Base-by-base conservation (phyloP, 768 basidiomycete genomes). In the Hypholoma fasciculare region DNA sequence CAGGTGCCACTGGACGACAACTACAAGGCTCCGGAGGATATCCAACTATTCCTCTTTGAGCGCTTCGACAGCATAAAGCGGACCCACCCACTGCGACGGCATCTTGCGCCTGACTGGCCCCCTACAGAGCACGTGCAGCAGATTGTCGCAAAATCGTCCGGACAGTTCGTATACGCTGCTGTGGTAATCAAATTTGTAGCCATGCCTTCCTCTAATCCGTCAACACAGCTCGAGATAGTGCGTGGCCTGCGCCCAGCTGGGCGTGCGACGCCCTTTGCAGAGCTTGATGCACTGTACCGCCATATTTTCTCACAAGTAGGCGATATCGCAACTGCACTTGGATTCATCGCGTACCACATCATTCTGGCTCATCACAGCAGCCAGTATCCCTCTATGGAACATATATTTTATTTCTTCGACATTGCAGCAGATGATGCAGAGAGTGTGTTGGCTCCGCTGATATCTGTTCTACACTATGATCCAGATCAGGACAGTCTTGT, bases 91-190 rank as follows among this genome's bases (percentile, higher is more conserved):
- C 36, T 55, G 6, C 26, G 26, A 27, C 17, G 13, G 1, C 17
- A 17, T 26, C 52, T 64, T 36, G 37, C 56, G 4, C 19, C 42
- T 1, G n/a, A 26, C 1, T 63, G 62, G 62, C 62, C 62, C 5
- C 0, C 12, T 7, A 4, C 44, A 1, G 26, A 13, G 2, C 37
- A 19, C 1, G 13, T 63, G 2, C 14, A 46, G 4, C 19, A 12
- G 8, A 44, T 63, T 2, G 62, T 63, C 2, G 5, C 9, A 4
- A 60, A 57, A 16, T 58, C 62, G 0, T 63, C 62, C 0, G 57
- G 54, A 0, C 62, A 63, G 17, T 60, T 63, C 13, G 53, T 61
- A 44, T 63, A 63, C 17, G 59, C 62, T 1, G 26, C 62, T 4
- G 60, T 59, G 4, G 59, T 56, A 3, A 23, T 63, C 20, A 49